Evolutionary conservation across 2,329 filamentous ascomycete genomes (phyloP).

Genomic region (Whalleya microplaca): DNA sequence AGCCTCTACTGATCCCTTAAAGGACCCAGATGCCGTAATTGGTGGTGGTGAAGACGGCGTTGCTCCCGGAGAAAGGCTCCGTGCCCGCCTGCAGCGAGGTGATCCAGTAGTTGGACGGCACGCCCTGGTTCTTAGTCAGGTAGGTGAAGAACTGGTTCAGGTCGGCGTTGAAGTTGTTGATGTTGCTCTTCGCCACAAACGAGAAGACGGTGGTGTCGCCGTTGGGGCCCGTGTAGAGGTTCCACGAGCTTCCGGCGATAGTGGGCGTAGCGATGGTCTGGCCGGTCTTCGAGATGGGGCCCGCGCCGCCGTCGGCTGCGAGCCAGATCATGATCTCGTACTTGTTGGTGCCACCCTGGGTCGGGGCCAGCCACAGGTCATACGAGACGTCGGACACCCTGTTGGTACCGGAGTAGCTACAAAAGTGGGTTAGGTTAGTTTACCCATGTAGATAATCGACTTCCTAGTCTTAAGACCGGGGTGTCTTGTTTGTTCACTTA

Average conservation of each 20-base stretch:
- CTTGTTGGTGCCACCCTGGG: conserved; percentile 48
- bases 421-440: conserved; percentile 3
- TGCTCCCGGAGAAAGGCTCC: conserved; percentile 53
- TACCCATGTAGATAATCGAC: neutral
- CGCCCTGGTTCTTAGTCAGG: conserved; percentile 47
- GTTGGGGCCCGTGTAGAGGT: conserved; percentile 60
- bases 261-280: conserved; percentile 55
- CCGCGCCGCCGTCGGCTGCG: conserved; percentile 32
- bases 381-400: conserved; percentile 62
- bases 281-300: conserved; percentile 47
- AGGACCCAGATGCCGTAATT: neutral
- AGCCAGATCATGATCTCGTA: conserved; percentile 58
- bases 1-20: too few species aligned
- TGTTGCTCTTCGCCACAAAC: conserved; percentile 43
- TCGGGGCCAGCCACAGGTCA: conserved; percentile 58
- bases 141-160: conserved; percentile 58
- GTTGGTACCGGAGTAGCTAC: conserved; percentile 50
- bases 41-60: conserved; percentile 47
- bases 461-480: neutral
- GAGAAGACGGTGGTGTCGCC: conserved; percentile 60
- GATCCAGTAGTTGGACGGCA: conserved; percentile 53
- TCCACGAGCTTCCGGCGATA: conserved; percentile 55
- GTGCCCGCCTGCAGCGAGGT: conserved; percentile 54
- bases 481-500: conserved; percentile 32
- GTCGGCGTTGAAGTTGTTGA: conserved; percentile 56